Evolutionary conservation across 768 basidiomycete species (phyloP).

Genomic region (Tricholomella constricta): DNA sequence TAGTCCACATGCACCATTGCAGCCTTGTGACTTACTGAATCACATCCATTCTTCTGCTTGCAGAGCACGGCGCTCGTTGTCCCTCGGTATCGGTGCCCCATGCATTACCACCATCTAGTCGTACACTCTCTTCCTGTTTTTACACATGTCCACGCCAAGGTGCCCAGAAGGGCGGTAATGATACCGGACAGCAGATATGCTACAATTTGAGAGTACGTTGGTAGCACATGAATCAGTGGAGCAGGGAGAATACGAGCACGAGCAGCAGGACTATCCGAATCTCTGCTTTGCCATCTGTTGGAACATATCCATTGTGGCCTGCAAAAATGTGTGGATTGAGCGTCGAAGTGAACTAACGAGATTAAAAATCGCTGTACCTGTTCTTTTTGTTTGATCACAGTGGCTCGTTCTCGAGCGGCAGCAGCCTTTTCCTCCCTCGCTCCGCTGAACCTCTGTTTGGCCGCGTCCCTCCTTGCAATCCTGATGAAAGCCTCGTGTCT

Average conservation of each 20-base stretch:
- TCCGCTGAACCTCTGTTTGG: slow-evolving; percentile 56
- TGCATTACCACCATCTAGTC: too few species aligned
- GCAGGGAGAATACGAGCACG: too few species aligned
- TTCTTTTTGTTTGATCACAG: slow-evolving; percentile 74
- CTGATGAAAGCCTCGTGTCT: slow-evolving; percentile 38
- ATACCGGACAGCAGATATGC: too few species aligned
- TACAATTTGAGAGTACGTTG: background rate
- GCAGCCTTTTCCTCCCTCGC: slow-evolving; percentile 51
- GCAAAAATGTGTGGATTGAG: background rate
- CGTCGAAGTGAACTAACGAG: background rate
- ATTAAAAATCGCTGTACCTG: slow-evolving; percentile 37
- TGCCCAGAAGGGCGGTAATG: too few species aligned
- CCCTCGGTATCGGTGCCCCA: too few species aligned
- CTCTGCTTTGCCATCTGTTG: slow-evolving; percentile 86
- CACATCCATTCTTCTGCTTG: too few species aligned
- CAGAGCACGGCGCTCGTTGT: too few species aligned
- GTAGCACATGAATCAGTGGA: too few species aligned
- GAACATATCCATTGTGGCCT: slow-evolving; percentile 96
- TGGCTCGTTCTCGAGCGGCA: slow-evolving; percentile 60
- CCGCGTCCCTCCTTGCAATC: slow-evolving; percentile 72
- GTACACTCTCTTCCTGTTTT: too few species aligned
- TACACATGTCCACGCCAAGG: too few species aligned
- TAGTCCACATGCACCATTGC: too few species aligned
- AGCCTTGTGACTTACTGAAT: too few species aligned
- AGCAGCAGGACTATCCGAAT: slow-evolving; percentile 57